These are phyloP conservation scores for Butyriboletus loyo DNA, from an alignment of 768 basidiomycete genomes.

Conservation along the genomic window DNA sequence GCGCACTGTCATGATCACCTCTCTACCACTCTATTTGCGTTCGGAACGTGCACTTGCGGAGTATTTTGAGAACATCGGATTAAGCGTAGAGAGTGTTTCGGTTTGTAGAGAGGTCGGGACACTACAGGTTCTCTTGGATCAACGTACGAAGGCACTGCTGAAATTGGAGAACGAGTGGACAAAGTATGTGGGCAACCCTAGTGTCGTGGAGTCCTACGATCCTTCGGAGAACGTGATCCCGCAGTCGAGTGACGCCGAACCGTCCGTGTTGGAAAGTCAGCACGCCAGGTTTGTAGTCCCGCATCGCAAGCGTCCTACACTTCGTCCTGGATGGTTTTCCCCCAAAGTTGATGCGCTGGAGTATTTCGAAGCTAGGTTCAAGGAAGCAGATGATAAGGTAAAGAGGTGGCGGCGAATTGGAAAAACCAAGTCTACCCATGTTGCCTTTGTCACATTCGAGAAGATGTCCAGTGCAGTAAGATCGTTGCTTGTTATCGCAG, in stretches of 20 bases:
- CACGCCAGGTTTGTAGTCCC: conserved; percentile 64
- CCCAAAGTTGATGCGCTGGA: conserved; percentile 86
- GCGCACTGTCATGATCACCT: conserved; percentile 85
- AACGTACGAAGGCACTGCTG: conserved; percentile 75
- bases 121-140: conserved; percentile 69
- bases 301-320: conserved; percentile 70
- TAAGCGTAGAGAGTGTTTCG: conserved; percentile 89
- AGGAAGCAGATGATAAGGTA: conserved; percentile 79
- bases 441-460: conserved; percentile 95
- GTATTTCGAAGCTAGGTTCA: conserved; percentile 77
- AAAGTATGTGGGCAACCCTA: conserved; percentile 92
- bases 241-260: conserved; percentile 46
- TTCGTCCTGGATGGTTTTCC: conserved; percentile 72
- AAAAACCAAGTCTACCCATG: conserved; percentile 76
- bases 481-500: conserved; percentile 1
- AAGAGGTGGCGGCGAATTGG: conserved; percentile 67
- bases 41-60: conserved; percentile 85
- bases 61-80: conserved; percentile 87
- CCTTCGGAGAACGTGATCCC: conserved; percentile 56
- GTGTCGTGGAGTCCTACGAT: conserved; percentile 77
- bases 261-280: conserved; percentile 51
- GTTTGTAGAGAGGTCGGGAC: conserved; percentile 80
- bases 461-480: conserved; percentile 89
- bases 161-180: conserved; percentile 85
- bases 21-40: conserved; percentile 79